Evolutionary conservation across 139 green algal genomes (phyloP), one percentile per base, ranked within the genome.

Genomic region (Dunaliella sp.): DNA sequence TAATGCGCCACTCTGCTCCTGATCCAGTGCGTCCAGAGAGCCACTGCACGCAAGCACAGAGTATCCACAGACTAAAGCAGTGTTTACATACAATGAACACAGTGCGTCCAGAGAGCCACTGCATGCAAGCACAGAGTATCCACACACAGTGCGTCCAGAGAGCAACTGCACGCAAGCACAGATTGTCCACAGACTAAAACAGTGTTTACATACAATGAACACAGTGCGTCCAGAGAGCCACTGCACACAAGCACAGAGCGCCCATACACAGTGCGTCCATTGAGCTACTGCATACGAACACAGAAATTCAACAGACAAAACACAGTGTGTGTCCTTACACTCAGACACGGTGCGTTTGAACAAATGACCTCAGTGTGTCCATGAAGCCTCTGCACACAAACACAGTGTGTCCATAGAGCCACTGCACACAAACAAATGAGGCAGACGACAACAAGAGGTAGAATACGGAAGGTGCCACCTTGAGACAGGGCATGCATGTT

Each of bases 71-170:
- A n/a, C n/a, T n/a, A n/a, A n/a, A n/a, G n/a, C n/a, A n/a, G n/a
- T n/a, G n/a, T n/a, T n/a, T n/a, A n/a, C n/a, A n/a, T n/a, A n/a
- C n/a, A n/a, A n/a, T n/a, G 82, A 1, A 94, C 88, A 22, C 86
- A 84, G 24, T 92, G 84, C 31, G 91, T 94, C 89, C 88, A 87
- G 57, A 92, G 0, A 0, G 91, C 91, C 30, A 94, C 91, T 90
- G 86, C 73, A 86, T 3, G 26, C 31, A 25, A 83, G 24, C 26
- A 80, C 25, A 36, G 22, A 36, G 75, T 30, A 33, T n/a, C n/a
- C n/a, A n/a, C n/a, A n/a, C n/a, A n/a, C 87, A 85, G 21, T 92
- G 84, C 30, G 91, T 94, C 89, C 88, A 88, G 38, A 92, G 1
- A 0, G 91, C 91, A 26, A 94, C 91, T 91, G 86, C 74, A 87